phyloP scores from a whole-genome alignment of 371 early-diverging fungal genomes.

The Zancudomyces culisetae region DNA sequence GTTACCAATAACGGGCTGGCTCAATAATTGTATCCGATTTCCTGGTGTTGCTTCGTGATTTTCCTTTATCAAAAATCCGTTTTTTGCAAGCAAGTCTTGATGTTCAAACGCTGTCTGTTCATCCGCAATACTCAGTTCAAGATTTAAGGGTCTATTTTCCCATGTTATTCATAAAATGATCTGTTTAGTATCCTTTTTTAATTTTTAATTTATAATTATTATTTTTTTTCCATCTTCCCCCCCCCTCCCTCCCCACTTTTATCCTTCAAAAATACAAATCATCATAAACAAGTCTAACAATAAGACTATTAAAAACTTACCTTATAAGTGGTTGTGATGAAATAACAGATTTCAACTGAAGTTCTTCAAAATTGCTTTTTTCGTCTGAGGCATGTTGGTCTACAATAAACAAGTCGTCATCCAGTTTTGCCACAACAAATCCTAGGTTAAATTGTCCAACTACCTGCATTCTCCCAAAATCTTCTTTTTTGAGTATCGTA shows the following conservation, averaged over 20 bases:
- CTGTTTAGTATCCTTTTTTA: too few species aligned
- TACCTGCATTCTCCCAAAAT: constrained; percentile 68
- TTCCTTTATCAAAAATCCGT: constrained; percentile 57
- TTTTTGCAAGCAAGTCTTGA: constrained; percentile 39
- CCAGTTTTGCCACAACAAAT: constrained; percentile 69
- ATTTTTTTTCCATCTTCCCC: too few species aligned
- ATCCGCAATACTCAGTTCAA: constrained; percentile 60
- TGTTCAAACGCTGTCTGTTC: constrained; percentile 62
- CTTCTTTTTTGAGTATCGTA: constrained; percentile 49
- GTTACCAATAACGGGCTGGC: constrained; percentile 42
- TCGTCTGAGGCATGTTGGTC: constrained; percentile 99
- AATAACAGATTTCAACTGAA: constrained; percentile 37
- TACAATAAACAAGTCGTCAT: constrained; percentile 61
- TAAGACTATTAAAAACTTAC: too few species aligned
- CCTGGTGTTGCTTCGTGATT: constrained; percentile 37
- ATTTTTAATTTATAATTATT: too few species aligned
- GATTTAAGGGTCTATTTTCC: constrained; percentile 26
- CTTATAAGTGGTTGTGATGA: constrained; percentile 47
- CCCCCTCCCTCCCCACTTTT: too few species aligned
- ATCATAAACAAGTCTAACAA: too few species aligned
- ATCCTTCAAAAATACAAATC: too few species aligned
- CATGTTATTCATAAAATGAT: too few species aligned
- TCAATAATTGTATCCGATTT: constrained; percentile 34
- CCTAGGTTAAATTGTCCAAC: constrained; percentile 97
- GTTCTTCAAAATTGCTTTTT: constrained; percentile 85